A percentile compares a stretch with the other conserved stretches of the same genome.
Conservation (phyloP, 495 filamentous ascomycete species). For the Hyaloscypha bicolor region DNA sequence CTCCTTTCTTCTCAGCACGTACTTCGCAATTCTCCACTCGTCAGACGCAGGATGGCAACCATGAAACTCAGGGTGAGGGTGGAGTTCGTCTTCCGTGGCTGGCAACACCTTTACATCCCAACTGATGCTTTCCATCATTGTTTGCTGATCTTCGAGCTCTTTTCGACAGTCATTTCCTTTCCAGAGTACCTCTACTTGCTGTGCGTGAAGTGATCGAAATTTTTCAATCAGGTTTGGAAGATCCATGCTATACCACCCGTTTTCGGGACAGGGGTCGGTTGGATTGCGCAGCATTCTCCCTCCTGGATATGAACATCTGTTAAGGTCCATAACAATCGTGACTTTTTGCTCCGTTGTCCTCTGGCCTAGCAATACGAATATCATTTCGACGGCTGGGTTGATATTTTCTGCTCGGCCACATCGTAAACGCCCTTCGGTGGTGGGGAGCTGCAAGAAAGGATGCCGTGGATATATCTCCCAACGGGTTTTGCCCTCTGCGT, state of each 20-base stretch:
- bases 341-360: slow-evolving; percentile 8
- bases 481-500: not conserved
- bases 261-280: not conserved
- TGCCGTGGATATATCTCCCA: slow-evolving; percentile 14
- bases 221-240: slow-evolving; percentile 9
- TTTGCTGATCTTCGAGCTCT: slow-evolving; percentile 17
- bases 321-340: slow-evolving; percentile 13
- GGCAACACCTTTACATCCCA: slow-evolving; percentile 10
- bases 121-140: slow-evolving; percentile 13
- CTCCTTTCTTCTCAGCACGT: slow-evolving; percentile 12
- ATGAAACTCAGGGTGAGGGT: slow-evolving; percentile 7
- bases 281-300: slow-evolving; percentile 3
- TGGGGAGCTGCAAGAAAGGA: slow-evolving; percentile 12
- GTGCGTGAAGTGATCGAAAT: slow-evolving; percentile 8
- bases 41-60: slow-evolving; percentile 7
- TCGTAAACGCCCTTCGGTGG: slow-evolving; percentile 9
- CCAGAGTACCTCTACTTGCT: slow-evolving; percentile 15
- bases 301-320: slow-evolving; percentile 7
- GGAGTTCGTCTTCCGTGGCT: slow-evolving; percentile 10
- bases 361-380: slow-evolving; percentile 15
- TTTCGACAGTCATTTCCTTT: slow-evolving; percentile 9
- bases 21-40: slow-evolving; percentile 17
- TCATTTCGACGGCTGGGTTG: slow-evolving; percentile 11
- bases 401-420: slow-evolving; percentile 10
- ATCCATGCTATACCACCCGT: slow-evolving; percentile 12